Evolutionary conservation across 345 rosid genomes (phyloP).

Genomic region (Corchorus olitorius): DNA sequence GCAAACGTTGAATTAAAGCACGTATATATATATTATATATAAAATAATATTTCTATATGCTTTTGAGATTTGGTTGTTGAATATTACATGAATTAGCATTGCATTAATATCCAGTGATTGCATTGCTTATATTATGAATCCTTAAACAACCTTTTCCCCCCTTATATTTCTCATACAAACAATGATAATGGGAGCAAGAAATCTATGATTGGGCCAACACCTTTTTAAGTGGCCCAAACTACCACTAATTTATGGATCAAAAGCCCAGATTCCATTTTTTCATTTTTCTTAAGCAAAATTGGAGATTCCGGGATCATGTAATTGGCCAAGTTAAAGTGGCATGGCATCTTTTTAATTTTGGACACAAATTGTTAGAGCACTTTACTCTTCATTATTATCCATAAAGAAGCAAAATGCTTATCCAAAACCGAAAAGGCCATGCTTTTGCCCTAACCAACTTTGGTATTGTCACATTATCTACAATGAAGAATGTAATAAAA

Average conservation of each 20-base stretch:
- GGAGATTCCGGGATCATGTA: not conserved
- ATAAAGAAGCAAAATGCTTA: not conserved
- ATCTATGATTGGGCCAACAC: not conserved
- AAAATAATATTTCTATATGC: not conserved
- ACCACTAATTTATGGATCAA: not conserved
- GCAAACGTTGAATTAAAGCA: not conserved
- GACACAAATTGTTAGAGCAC: not conserved
- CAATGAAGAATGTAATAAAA: not conserved
- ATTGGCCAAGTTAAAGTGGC: no score
- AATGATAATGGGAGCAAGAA: not conserved
- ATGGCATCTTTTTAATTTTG: no score
- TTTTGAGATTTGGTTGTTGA: conserved; percentile 18
- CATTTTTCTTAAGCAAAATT: not conserved
- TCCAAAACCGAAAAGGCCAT: not conserved
- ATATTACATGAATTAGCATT: conserved; percentile 3
- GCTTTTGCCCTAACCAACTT: not conserved
- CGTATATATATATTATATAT: not conserved
- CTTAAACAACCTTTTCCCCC: not conserved
- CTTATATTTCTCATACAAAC: not conserved
- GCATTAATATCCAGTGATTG: no score
- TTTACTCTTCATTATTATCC: not conserved
- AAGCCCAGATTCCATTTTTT: not conserved
- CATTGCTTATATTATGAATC: no score
- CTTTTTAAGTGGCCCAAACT: not conserved
- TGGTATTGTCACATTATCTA: not conserved